These are phyloP conservation scores for Backusella mclennaniae DNA, from an alignment of 192 early-diverging fungal genomes.

Conservation along the genomic window DNA sequence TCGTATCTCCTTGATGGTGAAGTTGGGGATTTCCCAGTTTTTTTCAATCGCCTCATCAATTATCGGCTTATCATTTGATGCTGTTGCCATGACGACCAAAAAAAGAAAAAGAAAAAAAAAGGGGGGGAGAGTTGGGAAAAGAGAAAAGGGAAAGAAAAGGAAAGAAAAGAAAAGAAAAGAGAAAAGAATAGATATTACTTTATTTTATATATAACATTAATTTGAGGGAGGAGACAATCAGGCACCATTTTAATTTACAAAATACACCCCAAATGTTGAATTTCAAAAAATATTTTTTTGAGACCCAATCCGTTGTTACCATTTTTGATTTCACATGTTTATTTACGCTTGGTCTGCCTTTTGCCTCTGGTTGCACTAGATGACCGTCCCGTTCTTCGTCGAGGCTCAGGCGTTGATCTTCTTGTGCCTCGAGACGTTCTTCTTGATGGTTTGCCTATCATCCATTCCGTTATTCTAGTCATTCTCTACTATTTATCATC, in stretches of 20 bases:
- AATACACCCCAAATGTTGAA: conserved; percentile 2
- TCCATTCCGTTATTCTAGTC: background rate
- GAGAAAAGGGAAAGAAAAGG: background rate
- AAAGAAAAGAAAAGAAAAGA: background rate
- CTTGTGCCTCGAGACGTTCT: conserved; percentile 20
- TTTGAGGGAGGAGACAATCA: background rate
- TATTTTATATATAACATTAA: background rate
- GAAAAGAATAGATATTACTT: background rate
- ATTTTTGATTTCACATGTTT: conserved; percentile 15
- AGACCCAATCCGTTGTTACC: background rate
- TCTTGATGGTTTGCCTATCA: conserved; percentile 16
- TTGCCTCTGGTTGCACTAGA: conserved; percentile 17
- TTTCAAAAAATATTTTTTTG: background rate
- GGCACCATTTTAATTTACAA: background rate
- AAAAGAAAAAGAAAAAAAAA: background rate
- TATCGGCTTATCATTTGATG: background rate
- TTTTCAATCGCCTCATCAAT: conserved; percentile 39
- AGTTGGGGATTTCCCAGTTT: conserved; percentile 59
- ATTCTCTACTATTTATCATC: background rate
- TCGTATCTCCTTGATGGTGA: conserved; percentile 91
- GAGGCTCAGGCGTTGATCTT: conserved; percentile 28
- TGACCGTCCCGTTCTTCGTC: conserved; percentile 14
- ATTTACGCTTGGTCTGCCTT: conserved; percentile 22
- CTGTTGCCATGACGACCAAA: background rate
- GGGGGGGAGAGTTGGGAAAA: background rate